Base-by-base conservation (phyloP, 441 rosid genomes). In the Omphalea diandra region DNA sequence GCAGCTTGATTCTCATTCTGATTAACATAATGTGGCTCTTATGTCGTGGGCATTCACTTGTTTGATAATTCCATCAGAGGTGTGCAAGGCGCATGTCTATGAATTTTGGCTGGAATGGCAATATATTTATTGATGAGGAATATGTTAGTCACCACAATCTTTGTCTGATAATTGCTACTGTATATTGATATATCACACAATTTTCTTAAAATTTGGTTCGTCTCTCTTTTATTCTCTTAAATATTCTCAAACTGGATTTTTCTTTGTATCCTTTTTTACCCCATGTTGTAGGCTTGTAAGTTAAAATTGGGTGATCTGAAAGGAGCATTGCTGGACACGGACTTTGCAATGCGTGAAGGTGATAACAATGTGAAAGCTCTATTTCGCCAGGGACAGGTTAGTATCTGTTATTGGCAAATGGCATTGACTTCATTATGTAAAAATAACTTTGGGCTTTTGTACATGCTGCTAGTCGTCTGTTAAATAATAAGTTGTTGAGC, bases 351-450 rank as follows among this genome's bases (percentile, higher is more conserved):
- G 79, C 91, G 98, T 38, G 97, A 93, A 56, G 93, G 89, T 59
- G 94, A 91, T 52, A 79, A 88, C 82, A 90, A 87, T 78, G 96
- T 82, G 58, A 90, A 94, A 85, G 98, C 98, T 70, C 79, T 92
- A 75, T 92, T 92, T 82, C 97, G 97, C 31, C 98, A 87, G 79
- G 98, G 98, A 72, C 97, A 92, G 97, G 98, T 91, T 60, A 58
- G 66, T 18, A n/a, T 58, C 11, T 58, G 22, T 29, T 65, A 46
- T 15, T 22, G 22, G 40, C 68, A 22, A 24, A 20, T 2, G 11
- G 71, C 20, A 11, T 8, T 26, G 1, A 9, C 22, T 47, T 50
- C 0, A 24, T 52, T 7, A 24, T n/a, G 17, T n/a, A n/a, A n/a
- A n/a, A n/a, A n/a, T n/a, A n/a, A n/a, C n/a, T n/a, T n/a, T n/a